phyloP scores from a whole-genome alignment of 768 basidiomycete species.

The Pilatotrama ljubarskyi region DNA sequence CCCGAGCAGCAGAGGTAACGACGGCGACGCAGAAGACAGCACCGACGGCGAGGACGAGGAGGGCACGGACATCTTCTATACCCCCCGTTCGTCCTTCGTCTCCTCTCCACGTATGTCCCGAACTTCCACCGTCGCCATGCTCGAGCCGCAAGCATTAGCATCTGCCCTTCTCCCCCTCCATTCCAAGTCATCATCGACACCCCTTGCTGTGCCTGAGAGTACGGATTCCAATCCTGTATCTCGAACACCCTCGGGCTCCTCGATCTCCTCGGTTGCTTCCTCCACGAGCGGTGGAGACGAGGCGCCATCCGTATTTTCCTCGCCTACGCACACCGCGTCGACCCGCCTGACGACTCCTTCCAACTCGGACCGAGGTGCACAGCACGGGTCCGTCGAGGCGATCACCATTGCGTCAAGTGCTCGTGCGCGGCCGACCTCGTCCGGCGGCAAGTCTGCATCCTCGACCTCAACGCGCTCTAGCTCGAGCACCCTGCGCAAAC shows the following conservation, averaged over 20 bases:
- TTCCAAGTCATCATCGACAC: slow-evolving; percentile 25
- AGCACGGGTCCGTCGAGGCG: slow-evolving; percentile 14
- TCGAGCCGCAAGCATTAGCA: slow-evolving; percentile 31
- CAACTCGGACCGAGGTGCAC: slow-evolving; percentile 24
- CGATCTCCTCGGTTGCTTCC: slow-evolving; percentile 34
- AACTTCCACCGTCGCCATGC: slow-evolving; percentile 33
- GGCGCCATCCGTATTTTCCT: slow-evolving; percentile 40
- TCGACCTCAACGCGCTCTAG: slow-evolving; percentile 12
- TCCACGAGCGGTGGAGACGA: slow-evolving; percentile 20
- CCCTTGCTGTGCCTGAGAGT: slow-evolving; percentile 19
- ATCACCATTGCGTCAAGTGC: slow-evolving; percentile 27
- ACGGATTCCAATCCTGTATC: slow-evolving; percentile 26
- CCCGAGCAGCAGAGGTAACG: slow-evolving; percentile 18
- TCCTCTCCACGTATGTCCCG: slow-evolving; percentile 53
- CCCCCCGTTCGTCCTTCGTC: slow-evolving; percentile 42
- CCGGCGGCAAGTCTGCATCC: slow-evolving; percentile 9
- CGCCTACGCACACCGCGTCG: slow-evolving; percentile 38
- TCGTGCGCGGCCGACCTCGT: slow-evolving; percentile 14
- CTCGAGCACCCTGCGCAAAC: slow-evolving; percentile 12
- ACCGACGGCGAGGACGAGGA: slow-evolving; percentile 31
- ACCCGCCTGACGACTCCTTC: slow-evolving; percentile 37
- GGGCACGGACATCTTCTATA: slow-evolving; percentile 60
- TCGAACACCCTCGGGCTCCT: slow-evolving; percentile 39
- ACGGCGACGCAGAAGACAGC: slow-evolving; percentile 23
- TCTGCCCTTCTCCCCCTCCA: slow-evolving; percentile 29